Conservation (phyloP, 1,284 basidiomycete species). For the Fomitiporia mediterranea region DNA sequence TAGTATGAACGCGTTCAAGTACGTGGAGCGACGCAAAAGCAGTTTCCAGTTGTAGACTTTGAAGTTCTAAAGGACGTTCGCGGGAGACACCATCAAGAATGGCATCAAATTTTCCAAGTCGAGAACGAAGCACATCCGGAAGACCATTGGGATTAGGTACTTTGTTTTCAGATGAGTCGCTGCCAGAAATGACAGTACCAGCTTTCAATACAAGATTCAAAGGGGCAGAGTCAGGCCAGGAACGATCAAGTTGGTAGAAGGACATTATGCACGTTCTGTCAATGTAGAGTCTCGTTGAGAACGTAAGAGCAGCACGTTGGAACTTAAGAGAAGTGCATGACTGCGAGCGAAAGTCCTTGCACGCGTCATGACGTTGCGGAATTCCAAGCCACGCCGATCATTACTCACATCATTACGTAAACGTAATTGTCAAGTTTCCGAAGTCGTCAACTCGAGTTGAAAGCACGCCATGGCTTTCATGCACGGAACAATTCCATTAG, state of each 20-base stretch:
- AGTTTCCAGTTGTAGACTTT: constrained; percentile 38
- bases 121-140: constrained; percentile 7
- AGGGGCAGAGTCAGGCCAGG: not conserved
- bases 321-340: not conserved
- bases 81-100: constrained; percentile 6
- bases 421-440: not conserved
- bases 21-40: constrained; percentile 52
- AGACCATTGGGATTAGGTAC: constrained; percentile 6
- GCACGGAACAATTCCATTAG: not conserved
- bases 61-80: constrained; percentile 1
- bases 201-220: constrained; percentile 8
- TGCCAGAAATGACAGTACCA: constrained; percentile 11
- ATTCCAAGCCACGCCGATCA: too few relatives aligned
- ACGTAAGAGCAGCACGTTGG: not conserved
- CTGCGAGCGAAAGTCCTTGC: too few relatives aligned
- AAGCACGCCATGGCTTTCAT: not conserved
- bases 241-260: not conserved
- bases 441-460: not conserved
- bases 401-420: not conserved
- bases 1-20: constrained; percentile 46
- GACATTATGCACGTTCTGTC: not conserved
- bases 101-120: constrained; percentile 13
- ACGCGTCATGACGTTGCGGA: too few relatives aligned
- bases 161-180: not conserved
- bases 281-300: not conserved